Percentiles rank a stretch among this genome's conserved stretches.
Conservation (phyloP, 2,329 filamentous ascomycete genomes). For the Ambrosiella xylebori region DNA sequence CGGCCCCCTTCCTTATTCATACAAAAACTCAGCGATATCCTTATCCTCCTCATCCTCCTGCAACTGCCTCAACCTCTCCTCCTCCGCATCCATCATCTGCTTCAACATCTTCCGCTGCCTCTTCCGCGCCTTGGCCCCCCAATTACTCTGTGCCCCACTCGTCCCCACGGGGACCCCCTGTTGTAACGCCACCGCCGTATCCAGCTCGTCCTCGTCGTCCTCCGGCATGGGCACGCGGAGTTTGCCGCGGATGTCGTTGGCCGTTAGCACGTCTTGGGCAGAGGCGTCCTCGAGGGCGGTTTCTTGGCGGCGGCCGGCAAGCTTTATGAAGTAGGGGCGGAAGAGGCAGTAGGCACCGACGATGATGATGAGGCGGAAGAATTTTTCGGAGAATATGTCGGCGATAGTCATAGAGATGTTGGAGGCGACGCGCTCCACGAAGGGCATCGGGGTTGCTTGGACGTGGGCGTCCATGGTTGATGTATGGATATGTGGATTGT, state of each 20-base stretch:
- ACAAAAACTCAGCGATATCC: constrained; percentile 56
- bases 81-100: constrained; percentile 45
- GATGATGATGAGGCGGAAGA: constrained; percentile 53
- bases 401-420: constrained; percentile 34
- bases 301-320: constrained; percentile 45
- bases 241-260: constrained; percentile 44
- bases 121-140: constrained; percentile 15
- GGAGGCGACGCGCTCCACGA: constrained; percentile 17
- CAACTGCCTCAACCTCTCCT: constrained; percentile 37
- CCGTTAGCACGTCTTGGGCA: constrained; percentile 39
- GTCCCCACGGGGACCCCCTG: background rate
- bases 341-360: constrained; percentile 57
- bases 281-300: constrained; percentile 45
- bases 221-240: constrained; percentile 31
- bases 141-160: constrained; percentile 2
- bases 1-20: constrained; percentile 4
- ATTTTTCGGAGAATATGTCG: constrained; percentile 34
- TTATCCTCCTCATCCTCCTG: constrained; percentile 52
- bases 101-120: constrained; percentile 33
- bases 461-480: constrained; percentile 5
- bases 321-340: constrained; percentile 56
- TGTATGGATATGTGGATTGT: background rate
- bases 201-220: constrained; percentile 30
- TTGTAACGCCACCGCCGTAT: constrained; percentile 2
- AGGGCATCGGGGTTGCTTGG: constrained; percentile 2